Percentiles rank a stretch among this genome's conserved stretches.
These are phyloP conservation scores for Gilbertella persicaria DNA, from an alignment of 371 early-diverging fungal species.

Conservation along the genomic window DNA sequence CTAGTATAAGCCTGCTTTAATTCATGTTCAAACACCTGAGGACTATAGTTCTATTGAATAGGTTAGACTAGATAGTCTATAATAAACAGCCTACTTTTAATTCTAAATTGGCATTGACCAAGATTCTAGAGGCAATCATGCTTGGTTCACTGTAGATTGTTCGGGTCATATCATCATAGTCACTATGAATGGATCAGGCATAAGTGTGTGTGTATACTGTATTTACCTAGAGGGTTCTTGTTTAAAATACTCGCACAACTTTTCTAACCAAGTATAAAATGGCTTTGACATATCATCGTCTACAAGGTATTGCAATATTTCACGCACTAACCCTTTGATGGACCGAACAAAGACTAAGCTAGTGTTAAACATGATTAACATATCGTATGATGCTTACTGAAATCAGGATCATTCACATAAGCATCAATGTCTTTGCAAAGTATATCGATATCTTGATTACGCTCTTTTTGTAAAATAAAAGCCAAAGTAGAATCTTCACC, in stretches of 20 bases:
- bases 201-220: background rate
- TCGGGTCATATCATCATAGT: conserved; percentile 1
- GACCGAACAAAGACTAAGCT: conserved; percentile 23
- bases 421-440: background rate
- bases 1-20: background rate
- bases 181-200: background rate
- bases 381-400: conserved; percentile 6
- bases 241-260: background rate
- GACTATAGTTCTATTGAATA: conserved; percentile 1
- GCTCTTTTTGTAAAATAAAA: conserved; percentile 22
- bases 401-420: conserved; percentile 18
- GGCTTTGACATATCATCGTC: conserved; percentile 13
- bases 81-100: conserved; percentile 3
- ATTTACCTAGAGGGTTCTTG: background rate
- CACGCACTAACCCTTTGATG: conserved; percentile 14
- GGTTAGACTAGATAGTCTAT: background rate
- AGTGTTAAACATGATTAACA: background rate
- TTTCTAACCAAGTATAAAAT: conserved; percentile 13
- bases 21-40: background rate
- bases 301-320: conserved; percentile 18
- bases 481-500: conserved; percentile 5
- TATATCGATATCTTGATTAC: conserved; percentile 1
- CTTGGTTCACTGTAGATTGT: conserved; percentile 12
- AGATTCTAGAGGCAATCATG: conserved; percentile 15
- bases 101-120: conserved; percentile 17